Evolutionary conservation across 176 grass and related monocot genomes (phyloP).

Genomic region (Oryza glumipatula): DNA sequence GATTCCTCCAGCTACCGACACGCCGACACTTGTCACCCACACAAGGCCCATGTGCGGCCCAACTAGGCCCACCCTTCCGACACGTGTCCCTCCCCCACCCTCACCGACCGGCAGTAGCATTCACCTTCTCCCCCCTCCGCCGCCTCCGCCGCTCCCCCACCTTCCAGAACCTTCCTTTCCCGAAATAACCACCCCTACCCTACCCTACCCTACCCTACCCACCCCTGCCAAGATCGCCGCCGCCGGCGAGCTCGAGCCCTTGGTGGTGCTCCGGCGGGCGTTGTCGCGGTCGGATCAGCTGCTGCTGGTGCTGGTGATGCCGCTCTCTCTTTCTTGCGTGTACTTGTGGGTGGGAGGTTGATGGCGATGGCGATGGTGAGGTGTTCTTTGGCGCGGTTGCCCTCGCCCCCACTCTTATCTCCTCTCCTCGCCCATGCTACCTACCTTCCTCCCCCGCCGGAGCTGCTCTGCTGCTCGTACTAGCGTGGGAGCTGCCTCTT

Average conservation of each 20-base stretch:
- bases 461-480: no score
- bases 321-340: slow-evolving; percentile 1
- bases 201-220: neutral
- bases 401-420: slow-evolving; percentile 36
- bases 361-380: slow-evolving; percentile 1
- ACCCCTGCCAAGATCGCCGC: neutral
- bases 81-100: slow-evolving; percentile 9
- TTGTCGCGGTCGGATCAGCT: no score
- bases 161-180: slow-evolving; percentile 62
- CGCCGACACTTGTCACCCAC: neutral
- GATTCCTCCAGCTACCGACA: no score
- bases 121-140: neutral
- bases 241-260: slow-evolving; percentile 6
- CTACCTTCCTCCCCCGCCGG: neutral
- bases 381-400: neutral
- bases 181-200: slow-evolving; percentile 7
- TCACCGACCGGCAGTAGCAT: neutral
- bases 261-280: no score
- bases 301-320: no score
- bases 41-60: slow-evolving; percentile 22
- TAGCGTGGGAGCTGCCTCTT: neutral
- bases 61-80: neutral
- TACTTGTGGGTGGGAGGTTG: slow-evolving; percentile 4
- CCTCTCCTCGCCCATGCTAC: neutral
- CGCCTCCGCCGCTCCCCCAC: neutral